Conservation (phyloP, 176 grass and related monocot genomes). For the Ensete glaucum region DNA sequence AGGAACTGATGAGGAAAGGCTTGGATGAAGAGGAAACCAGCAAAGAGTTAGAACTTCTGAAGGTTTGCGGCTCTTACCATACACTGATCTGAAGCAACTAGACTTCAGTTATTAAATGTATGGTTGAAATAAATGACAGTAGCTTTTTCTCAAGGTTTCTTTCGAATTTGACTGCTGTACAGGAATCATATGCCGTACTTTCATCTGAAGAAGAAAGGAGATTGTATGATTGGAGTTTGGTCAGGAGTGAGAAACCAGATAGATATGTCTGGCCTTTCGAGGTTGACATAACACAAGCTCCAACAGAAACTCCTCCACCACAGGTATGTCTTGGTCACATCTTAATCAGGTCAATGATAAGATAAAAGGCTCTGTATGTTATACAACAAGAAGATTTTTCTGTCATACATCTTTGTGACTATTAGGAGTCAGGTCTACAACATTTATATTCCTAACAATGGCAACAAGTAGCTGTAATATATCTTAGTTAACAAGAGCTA, state of each 20-base stretch:
- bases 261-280: constrained; percentile 89
- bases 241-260: constrained; percentile 64
- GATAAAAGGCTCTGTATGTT: background rate
- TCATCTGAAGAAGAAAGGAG: constrained; percentile 77
- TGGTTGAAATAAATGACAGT: background rate
- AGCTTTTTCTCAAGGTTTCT: background rate
- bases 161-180: constrained; percentile 10
- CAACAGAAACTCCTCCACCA: constrained; percentile 36
- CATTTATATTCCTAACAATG: no score
- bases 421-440: background rate
- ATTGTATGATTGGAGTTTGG: constrained; percentile 92
- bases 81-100: background rate
- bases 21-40: constrained; percentile 60
- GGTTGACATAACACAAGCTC: constrained; percentile 41
- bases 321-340: constrained; percentile 30
- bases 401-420: background rate
- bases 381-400: background rate
- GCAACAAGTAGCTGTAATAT: no score
- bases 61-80: constrained; percentile 30
- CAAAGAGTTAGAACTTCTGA: constrained; percentile 53
- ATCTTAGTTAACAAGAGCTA: no score
- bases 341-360: background rate
- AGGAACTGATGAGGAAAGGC: constrained; percentile 61
- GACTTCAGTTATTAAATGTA: background rate
- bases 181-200: constrained; percentile 83